Base-by-base conservation (phyloP, 1,139 yeast genomes). In the Wickerhamiella pararugosa region DNA sequence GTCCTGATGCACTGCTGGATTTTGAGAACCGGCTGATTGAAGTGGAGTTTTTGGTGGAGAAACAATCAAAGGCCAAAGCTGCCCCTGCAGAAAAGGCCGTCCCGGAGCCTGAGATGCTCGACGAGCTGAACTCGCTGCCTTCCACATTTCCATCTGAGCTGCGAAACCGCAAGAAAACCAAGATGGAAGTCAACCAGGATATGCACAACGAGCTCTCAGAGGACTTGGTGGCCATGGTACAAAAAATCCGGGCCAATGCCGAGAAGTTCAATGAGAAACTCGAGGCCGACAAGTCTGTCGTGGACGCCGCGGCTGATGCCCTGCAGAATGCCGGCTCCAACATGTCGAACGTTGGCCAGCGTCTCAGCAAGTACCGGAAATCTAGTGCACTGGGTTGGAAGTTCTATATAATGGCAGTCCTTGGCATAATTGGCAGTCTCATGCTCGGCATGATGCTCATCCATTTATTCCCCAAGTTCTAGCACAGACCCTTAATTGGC, bases 241-340 rank as follows among this genome's bases (percentile, higher is more conserved):
- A 68, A 43, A 63, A 63, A n/a, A 71, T 75, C 51, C 67, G 73
- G 57, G 62, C 64, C 37, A 66, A 61, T 45, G 76, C 74, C 34
- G 59, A 64, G 51, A 62, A 65, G 46, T 66, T 65, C 44, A 57
- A 57, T 25, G 56, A 54, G 11, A 69, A 62, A 49, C 51, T 65
- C 25, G 53, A 57, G 10, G 44, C 51, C 21, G 69, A 65, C 46
- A 49, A 51, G 8, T 56, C 54, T 28, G 57, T 62, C 10, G 58
- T 65, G 7, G 47, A 48, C 26, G 49, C 57, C 9, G 57, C 69
- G 0, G 50, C 58, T 7, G 53, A 51, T 7, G 58, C 66, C 3
- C 46, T 65, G 36, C 59, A 58, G 37, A 52, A 53, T 40, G 58
- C 66, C 8, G 49, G 62, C 2, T 54, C 55, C 1, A 54, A 48